Conservation (phyloP, 1,284 basidiomycete genomes). For the Boletus semigastroideus region DNA sequence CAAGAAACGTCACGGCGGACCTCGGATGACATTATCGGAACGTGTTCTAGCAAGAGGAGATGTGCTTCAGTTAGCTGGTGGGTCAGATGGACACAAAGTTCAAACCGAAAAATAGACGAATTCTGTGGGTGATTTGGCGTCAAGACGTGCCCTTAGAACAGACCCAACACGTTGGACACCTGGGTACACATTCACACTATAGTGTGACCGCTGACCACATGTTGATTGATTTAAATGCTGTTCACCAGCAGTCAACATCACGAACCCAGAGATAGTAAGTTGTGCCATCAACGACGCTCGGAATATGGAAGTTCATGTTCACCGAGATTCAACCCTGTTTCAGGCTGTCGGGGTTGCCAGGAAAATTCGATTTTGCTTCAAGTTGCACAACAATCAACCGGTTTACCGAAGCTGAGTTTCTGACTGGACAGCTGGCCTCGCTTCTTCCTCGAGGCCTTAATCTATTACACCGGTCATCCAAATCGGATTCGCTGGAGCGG, state of each 20-base stretch:
- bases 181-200: neutral
- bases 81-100: neutral
- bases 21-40: constrained; percentile 6
- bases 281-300: neutral
- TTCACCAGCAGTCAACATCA: neutral
- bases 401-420: neutral
- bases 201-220: neutral
- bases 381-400: neutral
- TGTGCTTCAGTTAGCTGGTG: neutral
- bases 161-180: constrained; percentile 15
- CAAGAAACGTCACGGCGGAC: constrained; percentile 21
- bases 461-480: neutral
- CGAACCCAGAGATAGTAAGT: neutral
- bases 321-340: neutral
- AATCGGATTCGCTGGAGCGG: constrained; percentile 2
- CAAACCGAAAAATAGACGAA: no score
- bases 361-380: neutral
- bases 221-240: constrained; percentile 1
- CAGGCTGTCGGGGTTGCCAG: neutral
- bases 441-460: constrained; percentile 19
- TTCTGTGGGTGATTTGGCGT: neutral
- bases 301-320: neutral
- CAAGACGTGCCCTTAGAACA: constrained; percentile 1
- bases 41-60: neutral
- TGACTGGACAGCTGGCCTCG: constrained; percentile 15